These are phyloP conservation scores for Linnemannia elongata DNA, from an alignment of 192 early-diverging fungal species.

Conservation along the genomic window DNA sequence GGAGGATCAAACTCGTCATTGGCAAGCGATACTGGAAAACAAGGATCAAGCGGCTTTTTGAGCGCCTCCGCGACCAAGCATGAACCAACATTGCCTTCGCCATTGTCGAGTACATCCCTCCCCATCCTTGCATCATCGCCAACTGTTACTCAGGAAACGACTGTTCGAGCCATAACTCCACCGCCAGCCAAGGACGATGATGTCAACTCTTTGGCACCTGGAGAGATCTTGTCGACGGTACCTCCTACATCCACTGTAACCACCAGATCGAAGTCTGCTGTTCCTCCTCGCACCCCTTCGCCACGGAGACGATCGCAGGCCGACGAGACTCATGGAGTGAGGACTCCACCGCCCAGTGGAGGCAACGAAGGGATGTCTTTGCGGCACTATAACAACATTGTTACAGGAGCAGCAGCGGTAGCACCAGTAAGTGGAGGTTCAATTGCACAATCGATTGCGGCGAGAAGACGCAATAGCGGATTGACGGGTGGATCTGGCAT, in stretches of 20 bases:
- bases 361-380: constrained; percentile 10
- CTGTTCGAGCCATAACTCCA: neutral
- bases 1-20: neutral
- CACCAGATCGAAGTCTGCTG: neutral
- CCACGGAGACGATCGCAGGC: neutral
- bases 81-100: neutral
- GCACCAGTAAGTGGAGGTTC: neutral
- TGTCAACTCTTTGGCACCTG: neutral
- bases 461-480: constrained; percentile 24
- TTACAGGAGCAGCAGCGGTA: neutral
- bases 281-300: neutral
- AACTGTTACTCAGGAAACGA: neutral
- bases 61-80: neutral
- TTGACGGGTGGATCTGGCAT: constrained; percentile 11
- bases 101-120: constrained; percentile 8
- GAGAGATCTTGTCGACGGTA: neutral
- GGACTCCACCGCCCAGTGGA: constrained; percentile 37
- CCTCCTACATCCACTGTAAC: neutral
- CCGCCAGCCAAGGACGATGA: neutral
- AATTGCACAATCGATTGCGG: constrained; percentile 17
- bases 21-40: neutral
- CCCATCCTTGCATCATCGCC: neutral
- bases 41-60: neutral
- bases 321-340: neutral
- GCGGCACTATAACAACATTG: neutral